phyloP scores from a whole-genome alignment of 345 rosid species.

The Bruguiera gymnorhiza region DNA sequence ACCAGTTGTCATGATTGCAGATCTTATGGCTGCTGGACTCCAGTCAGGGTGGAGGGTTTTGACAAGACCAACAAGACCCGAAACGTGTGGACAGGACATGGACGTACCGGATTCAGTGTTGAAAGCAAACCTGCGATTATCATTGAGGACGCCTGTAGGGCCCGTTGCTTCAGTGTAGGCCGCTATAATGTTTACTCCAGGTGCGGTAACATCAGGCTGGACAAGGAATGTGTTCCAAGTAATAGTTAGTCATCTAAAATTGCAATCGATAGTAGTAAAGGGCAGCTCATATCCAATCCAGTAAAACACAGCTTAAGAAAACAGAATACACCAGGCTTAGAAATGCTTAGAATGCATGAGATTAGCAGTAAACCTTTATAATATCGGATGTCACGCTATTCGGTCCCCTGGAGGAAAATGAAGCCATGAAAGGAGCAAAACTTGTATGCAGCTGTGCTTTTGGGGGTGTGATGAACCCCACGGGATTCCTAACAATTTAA shows the following conservation, averaged over 20 bases:
- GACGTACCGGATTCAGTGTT: conserved; percentile 63
- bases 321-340: too few relatives aligned
- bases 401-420: conserved; percentile 28
- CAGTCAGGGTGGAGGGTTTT: conserved; percentile 65
- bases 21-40: conserved; percentile 81
- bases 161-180: conserved; percentile 37
- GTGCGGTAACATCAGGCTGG: conserved; percentile 53
- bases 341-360: too few relatives aligned
- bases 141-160: conserved; percentile 30
- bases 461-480: conserved; percentile 5
- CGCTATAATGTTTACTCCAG: conserved; percentile 70
- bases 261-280: too few relatives aligned
- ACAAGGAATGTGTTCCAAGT: not conserved
- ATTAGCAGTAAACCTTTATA: not conserved
- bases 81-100: conserved; percentile 86
- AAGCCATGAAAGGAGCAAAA: conserved; percentile 20
- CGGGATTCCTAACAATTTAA: not conserved
- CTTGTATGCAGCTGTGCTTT: not conserved
- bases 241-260: not conserved
- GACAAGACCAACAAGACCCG: conserved; percentile 75
- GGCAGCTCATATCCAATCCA: too few relatives aligned
- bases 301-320: too few relatives aligned
- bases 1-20: conserved; percentile 30
- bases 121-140: conserved; percentile 41
- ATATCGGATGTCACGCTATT: not conserved